Percentiles rank a stretch among this genome's conserved stretches.
Evolutionary conservation across 192 early-diverging fungal genomes (phyloP).

Genomic region (Rhizophagus sp.): DNA sequence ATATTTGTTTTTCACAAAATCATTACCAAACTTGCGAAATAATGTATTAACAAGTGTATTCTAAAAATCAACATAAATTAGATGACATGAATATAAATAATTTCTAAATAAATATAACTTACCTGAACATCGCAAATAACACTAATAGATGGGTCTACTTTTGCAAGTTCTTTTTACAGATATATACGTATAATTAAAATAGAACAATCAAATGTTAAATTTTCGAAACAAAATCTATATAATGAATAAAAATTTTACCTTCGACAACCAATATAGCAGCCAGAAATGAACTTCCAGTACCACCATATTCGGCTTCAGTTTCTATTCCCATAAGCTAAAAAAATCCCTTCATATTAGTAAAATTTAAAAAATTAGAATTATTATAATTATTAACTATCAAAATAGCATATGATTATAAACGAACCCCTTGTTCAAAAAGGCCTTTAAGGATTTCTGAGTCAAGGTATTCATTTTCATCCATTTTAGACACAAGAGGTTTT

Average conservation of each 20-base stretch:
- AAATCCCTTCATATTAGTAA: constrained; percentile 9
- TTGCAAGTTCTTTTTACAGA: constrained; percentile 74
- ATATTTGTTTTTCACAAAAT: constrained; percentile 79
- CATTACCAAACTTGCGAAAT: constrained; percentile 79
- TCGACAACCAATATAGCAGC: constrained; percentile 87
- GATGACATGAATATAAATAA: neutral
- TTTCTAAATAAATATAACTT: neutral
- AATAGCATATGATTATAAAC: constrained; percentile 34
- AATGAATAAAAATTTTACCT: constrained; percentile 40
- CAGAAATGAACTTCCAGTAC: constrained; percentile 79
- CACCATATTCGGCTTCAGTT: constrained; percentile 76
- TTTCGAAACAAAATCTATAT: neutral
- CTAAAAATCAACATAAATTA: constrained; percentile 39
- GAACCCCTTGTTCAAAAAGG: constrained; percentile 86
- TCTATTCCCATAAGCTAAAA: constrained; percentile 90
- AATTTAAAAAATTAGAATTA: constrained; percentile 10
- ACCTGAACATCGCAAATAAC: constrained; percentile 91
- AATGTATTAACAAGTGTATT: constrained; percentile 97
- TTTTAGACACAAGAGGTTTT: constrained; percentile 79
- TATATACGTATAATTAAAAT: neutral
- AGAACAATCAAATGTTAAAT: neutral
- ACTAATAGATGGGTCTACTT: constrained; percentile 90
- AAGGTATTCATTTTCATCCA: constrained; percentile 90
- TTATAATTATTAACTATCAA: neutral
- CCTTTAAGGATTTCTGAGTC: constrained; percentile 79